Evolutionary conservation across 495 filamentous ascomycete species (phyloP).

Genomic region (Hypoxylon rickii): DNA sequence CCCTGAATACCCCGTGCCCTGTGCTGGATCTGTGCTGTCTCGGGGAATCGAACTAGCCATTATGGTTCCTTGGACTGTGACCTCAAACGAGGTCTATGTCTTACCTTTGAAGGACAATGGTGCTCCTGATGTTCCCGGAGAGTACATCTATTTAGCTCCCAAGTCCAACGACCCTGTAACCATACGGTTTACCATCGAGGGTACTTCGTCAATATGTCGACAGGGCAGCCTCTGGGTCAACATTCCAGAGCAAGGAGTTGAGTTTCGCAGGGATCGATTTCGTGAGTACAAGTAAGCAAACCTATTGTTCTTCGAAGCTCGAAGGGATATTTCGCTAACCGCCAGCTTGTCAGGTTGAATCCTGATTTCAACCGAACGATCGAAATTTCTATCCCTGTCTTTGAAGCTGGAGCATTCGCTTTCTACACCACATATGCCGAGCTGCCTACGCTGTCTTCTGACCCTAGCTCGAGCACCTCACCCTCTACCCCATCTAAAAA

Average conservation of each 20-base stretch:
- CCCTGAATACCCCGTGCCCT: not conserved
- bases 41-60: not conserved
- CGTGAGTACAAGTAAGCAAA: constrained; percentile 79
- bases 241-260: constrained; percentile 73
- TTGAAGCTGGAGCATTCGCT: constrained; percentile 85
- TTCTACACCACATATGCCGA: constrained; percentile 95
- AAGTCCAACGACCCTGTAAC: constrained; percentile 70
- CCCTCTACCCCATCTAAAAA: constrained; percentile 58
- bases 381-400: constrained; percentile 84
- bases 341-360: constrained; percentile 66
- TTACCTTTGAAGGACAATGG: constrained; percentile 90
- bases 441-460: constrained; percentile 74
- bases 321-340: constrained; percentile 22
- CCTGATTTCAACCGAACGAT: constrained; percentile 92
- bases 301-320: not conserved
- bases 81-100: constrained; percentile 73
- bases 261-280: constrained; percentile 77
- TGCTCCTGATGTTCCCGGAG: constrained; percentile 84
- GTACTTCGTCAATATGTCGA: constrained; percentile 92
- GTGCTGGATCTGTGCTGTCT: not conserved
- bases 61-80: constrained; percentile 58
- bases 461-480: constrained; percentile 46
- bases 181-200: constrained; percentile 91
- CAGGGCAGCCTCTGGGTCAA: constrained; percentile 96
- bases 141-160: constrained; percentile 88